Base-by-base conservation (phyloP, 2,329 filamentous ascomycete species). In the Bipolaris victoriae region DNA sequence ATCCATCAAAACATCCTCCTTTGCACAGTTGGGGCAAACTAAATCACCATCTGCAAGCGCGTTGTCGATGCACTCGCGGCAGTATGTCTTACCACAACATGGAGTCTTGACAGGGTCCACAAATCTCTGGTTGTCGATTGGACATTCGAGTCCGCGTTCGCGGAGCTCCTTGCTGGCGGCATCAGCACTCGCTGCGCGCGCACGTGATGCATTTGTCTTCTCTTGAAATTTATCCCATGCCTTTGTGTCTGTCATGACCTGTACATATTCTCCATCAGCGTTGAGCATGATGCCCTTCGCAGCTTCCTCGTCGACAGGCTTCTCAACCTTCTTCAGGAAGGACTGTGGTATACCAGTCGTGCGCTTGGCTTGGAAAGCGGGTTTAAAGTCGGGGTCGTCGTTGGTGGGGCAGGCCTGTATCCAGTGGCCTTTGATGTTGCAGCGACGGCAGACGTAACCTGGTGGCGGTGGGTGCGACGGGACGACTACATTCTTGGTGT, bases 1-100 rank as follows among this genome's bases (percentile, higher is more conserved):
- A 84, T 97, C 94, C 80, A 98, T 90, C 71, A 97, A 83, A 64
- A 97, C 91, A 72, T 91, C 91, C 76, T 97, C 92, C 62, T 89
- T 90, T 79, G 91, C 87, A 83, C 95, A 99, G 68, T 88, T 89
- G 64, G 95, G 95, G 79, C 95, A 99, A 78, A 93, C 84, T 80
- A 99, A 92, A 84, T 99, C 95, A 86, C 90, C 95, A 83, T 98
- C 93, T 80, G 97, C 94, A 79, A 99, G 88, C 80, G 93, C 91
- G 86, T 97, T 97, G 77, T 95, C 96, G 81, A 99, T 97, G 89
- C 95, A 99, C 78, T 97, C 92, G 86, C 95, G 95, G 85, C 95
- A 99, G 84, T 96, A 99, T 76, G 93, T 97, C 86, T 90, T 96
- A 81, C 90, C 87, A 84, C 95, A 99, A 86, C 95, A 99, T 67